Evolutionary conservation across 345 rosid genomes (phyloP).

Genomic region (Acer yangbiense): DNA sequence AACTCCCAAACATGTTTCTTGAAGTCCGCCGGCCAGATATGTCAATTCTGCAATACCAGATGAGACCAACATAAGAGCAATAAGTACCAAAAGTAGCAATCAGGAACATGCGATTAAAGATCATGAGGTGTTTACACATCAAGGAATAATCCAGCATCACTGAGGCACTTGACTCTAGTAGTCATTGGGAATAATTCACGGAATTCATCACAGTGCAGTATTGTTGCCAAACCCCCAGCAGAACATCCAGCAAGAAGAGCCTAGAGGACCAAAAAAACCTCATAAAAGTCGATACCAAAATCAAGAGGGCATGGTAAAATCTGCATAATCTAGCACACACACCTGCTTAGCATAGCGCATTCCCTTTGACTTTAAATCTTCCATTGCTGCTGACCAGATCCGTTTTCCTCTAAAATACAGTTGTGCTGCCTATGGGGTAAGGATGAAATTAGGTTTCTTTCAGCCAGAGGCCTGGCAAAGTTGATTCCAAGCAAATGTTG

Average conservation of each 20-base stretch:
- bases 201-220: conserved; percentile 54
- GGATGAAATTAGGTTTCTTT: background rate
- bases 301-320: background rate
- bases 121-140: conserved; percentile 40
- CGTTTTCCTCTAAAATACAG: conserved; percentile 56
- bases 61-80: background rate
- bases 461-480: background rate
- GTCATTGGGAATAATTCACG: conserved; percentile 39
- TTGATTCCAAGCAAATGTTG: background rate
- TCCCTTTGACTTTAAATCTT: conserved; percentile 49
- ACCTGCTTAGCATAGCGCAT: conserved; percentile 59
- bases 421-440: conserved; percentile 27
- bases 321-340: background rate
- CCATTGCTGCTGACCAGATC: conserved; percentile 54
- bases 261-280: conserved; percentile 21
- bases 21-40: conserved; percentile 48
- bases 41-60: conserved; percentile 39
- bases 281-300: background rate
- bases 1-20: conserved; percentile 40
- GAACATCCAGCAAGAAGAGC: conserved; percentile 70
- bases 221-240: conserved; percentile 59
- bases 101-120: background rate
- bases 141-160: conserved; percentile 62
- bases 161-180: conserved; percentile 59
- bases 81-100: background rate